These are phyloP conservation scores for Nothophoma quercina DNA, from an alignment of 2,329 filamentous ascomycete species.

Conservation along the genomic window DNA sequence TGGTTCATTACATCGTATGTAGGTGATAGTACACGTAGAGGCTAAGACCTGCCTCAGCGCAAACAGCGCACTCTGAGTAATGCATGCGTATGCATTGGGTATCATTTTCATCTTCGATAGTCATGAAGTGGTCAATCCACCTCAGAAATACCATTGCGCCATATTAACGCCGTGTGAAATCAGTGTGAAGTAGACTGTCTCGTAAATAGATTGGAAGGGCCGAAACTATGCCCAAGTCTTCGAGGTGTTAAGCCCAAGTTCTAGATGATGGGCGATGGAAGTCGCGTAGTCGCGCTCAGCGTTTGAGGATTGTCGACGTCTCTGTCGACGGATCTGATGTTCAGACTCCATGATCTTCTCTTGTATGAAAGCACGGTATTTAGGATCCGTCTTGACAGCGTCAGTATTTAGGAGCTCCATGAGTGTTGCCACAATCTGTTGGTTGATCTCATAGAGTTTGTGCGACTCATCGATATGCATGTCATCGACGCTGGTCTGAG, in stretches of 20 bases:
- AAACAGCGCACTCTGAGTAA: not conserved
- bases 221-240: slow-evolving; percentile 38
- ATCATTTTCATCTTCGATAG: slow-evolving; percentile 12
- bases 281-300: slow-evolving; percentile 45
- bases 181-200: not conserved
- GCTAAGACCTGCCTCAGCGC: not conserved
- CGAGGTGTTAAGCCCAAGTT: slow-evolving; percentile 35
- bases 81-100: slow-evolving; percentile 14
- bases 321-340: slow-evolving; percentile 56
- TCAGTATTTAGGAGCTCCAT: slow-evolving; percentile 64
- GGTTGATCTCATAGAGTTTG: slow-evolving; percentile 59
- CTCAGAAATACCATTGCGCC: slow-evolving; percentile 36
- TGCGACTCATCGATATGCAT: slow-evolving; percentile 53
- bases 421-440: slow-evolving; percentile 62
- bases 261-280: slow-evolving; percentile 46
- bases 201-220: not conserved
- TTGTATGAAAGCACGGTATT: slow-evolving; percentile 60
- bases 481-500: slow-evolving; percentile 35
- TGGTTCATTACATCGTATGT: not conserved
- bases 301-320: slow-evolving; percentile 48
- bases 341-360: slow-evolving; percentile 62
- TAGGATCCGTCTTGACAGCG: slow-evolving; percentile 56
- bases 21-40: not conserved
- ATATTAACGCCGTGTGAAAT: not conserved
- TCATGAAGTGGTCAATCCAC: slow-evolving; percentile 45